phyloP scores from a whole-genome alignment of 2,329 filamentous ascomycete genomes.

The Penicillium sp. region DNA sequence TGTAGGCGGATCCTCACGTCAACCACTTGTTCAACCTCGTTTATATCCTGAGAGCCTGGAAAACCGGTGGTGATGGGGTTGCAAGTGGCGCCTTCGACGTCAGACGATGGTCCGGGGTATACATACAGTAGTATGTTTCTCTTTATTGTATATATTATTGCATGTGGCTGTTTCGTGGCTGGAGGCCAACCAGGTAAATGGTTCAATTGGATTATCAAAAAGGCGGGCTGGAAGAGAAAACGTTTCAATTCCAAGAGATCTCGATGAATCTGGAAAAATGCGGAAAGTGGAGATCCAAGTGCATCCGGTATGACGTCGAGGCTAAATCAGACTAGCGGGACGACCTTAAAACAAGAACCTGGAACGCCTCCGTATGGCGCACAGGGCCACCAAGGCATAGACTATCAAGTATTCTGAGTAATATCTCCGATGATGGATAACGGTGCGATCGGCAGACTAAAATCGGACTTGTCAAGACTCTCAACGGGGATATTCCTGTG shows the following conservation, averaged over 20 bases:
- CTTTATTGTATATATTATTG: neutral
- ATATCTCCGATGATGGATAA: conserved; percentile 3
- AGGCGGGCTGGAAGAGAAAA: no score
- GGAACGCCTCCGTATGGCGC: conserved; percentile 20
- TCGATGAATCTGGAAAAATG: neutral
- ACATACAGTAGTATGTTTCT: neutral
- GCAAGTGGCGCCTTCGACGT: conserved; percentile 35
- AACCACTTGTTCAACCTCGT: conserved; percentile 18
- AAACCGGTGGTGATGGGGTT: conserved; percentile 25
- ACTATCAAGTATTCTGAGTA: neutral
- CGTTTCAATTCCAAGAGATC: neutral
- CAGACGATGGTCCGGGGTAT: conserved; percentile 25
- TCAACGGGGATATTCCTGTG: neutral
- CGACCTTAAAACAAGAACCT: conserved; percentile 7
- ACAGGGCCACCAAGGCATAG: neutral
- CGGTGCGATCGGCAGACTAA: neutral
- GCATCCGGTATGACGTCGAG: conserved; percentile 31
- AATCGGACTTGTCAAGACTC: neutral
- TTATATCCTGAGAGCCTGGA: conserved; percentile 27
- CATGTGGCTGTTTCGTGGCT: no score
- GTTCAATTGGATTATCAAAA: no score
- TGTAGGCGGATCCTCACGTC: conserved; percentile 21
- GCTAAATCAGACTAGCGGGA: neutral
- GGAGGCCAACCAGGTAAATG: no score
- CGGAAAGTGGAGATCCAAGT: conserved; percentile 1